Evolutionary conservation across 2,329 filamentous ascomycete species (phyloP), one percentile per base, ranked within the genome.

Genomic region (Talaromyces sp.): DNA sequence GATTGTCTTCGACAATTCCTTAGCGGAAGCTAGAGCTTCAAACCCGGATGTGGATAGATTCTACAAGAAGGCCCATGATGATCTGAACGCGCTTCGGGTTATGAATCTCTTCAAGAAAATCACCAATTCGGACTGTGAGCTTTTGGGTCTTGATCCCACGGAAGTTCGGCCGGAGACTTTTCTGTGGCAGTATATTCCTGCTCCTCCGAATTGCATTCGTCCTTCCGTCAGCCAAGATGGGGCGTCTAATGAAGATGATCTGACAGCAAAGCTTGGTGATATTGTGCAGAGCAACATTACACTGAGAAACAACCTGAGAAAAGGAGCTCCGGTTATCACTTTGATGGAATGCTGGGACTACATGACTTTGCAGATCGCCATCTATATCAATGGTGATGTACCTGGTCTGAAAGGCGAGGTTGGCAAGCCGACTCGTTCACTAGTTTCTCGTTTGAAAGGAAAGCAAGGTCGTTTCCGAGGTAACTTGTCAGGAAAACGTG

Each of bases 281-380:
- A 97, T 99, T 63, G 88, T 97, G 9, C 90, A 95, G 67, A 90
- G 95, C 63, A 96, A 92, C 69, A 88, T 89, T 56, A 84, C 95
- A 65, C 90, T 99, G 62, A 86, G 89, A 52, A 88, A 89, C 21
- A 90, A 91, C 0, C 74, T 97, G 15, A 82, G 88, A 61, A 91
- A 91, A 64, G 93, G 93, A 9, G 89, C 92, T 13, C 86, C 91
- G 0, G 82, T 99, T 2, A 84, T 89, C 63, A 95, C 90, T 0
- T 89, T 97, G 58, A 95, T 97, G 86, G 94, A 99, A 71, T 91
- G 96, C 66, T 99, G 94, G 94, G 94, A 99, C 69, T 97, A 93
- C 67, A 78, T 99, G 61, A 93, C 97, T 69, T 82, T 96, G 8
- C 92, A 97, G 68, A 89, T 97, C 60, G 94, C 93, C 61, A 91